A percentile compares a stretch with the other conserved stretches of the same genome.
Conservation (phyloP, 176 grass and related monocot species). For the Calamus simplicifolius region DNA sequence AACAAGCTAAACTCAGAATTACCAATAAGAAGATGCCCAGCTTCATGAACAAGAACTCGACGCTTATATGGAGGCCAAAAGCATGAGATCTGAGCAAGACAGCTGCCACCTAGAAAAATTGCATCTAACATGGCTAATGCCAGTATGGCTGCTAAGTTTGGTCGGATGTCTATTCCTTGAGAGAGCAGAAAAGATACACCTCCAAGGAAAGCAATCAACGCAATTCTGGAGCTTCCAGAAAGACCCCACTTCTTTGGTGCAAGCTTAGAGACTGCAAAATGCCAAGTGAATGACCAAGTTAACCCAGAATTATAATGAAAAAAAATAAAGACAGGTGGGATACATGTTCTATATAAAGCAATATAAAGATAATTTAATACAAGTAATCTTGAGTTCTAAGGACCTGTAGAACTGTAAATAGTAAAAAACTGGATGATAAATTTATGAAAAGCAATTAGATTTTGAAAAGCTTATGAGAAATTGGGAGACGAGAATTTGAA, state of each 20-base stretch:
- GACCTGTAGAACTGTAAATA: too few relatives aligned
- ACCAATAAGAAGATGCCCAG: constrained; percentile 87
- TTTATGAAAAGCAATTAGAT: too few relatives aligned
- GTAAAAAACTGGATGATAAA: too few relatives aligned
- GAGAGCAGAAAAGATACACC: constrained; percentile 65
- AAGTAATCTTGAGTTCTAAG: too few relatives aligned
- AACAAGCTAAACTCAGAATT: constrained; percentile 1
- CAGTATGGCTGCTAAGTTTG: constrained; percentile 67
- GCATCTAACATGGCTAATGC: constrained; percentile 59
- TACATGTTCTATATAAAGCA: too few relatives aligned
- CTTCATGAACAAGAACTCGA: constrained; percentile 81
- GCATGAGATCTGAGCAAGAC: constrained; percentile 70
- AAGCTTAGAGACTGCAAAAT: constrained; percentile 63
- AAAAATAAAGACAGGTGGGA: too few relatives aligned
- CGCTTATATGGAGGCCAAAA: constrained; percentile 90
- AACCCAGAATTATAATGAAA: too few relatives aligned
- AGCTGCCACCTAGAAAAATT: constrained; percentile 64
- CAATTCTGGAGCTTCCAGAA: constrained; percentile 53
- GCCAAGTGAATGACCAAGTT: background rate
- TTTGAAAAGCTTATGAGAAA: too few relatives aligned
- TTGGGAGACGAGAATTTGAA: too few relatives aligned
- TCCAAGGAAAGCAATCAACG: constrained; percentile 52
- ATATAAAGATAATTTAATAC: too few relatives aligned
- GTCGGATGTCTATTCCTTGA: constrained; percentile 67
- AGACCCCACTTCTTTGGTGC: constrained; percentile 89